These are phyloP conservation scores for Fusarium sambucinum DNA, from an alignment of 2,329 filamentous ascomycete species.

Conservation along the genomic window DNA sequence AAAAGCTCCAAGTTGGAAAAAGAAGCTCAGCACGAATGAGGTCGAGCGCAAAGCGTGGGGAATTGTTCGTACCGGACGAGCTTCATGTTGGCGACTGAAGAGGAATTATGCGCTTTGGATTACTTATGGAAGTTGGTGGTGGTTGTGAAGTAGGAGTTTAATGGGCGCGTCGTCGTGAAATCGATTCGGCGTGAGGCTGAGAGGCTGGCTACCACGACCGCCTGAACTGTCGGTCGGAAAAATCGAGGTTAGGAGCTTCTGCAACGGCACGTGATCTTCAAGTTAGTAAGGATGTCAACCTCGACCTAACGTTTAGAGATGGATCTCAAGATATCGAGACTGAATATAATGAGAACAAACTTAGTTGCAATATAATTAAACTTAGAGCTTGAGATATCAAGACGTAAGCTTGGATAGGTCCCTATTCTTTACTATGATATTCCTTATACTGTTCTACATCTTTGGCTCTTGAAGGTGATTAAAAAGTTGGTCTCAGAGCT, in stretches of 20 bases:
- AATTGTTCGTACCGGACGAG: conserved; percentile 82
- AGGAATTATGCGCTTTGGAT: conserved; percentile 17
- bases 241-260: conserved; percentile 46
- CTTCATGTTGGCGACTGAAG: conserved; percentile 78
- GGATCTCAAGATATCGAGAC: neutral
- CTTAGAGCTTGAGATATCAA: too few relatives aligned
- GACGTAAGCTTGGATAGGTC: neutral
- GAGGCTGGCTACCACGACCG: conserved; percentile 43
- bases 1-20: conserved; percentile 34
- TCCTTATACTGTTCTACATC: neutral
- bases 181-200: conserved; percentile 48
- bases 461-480: neutral
- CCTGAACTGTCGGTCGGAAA: conserved; percentile 52
- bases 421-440: neutral
- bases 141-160: conserved; percentile 23
- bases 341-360: neutral
- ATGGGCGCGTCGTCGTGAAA: conserved; percentile 40
- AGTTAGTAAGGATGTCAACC: neutral
- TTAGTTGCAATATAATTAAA: neutral
- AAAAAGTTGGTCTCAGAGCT: neutral
- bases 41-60: conserved; percentile 15
- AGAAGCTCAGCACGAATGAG: conserved; percentile 41
- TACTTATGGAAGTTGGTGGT: conserved; percentile 8
- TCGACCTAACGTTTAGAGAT: neutral
- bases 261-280: conserved; percentile 39